These are phyloP conservation scores for Cupressus sempervirens DNA, from an alignment of 75 land plant genomes.

Conservation along the genomic window DNA sequence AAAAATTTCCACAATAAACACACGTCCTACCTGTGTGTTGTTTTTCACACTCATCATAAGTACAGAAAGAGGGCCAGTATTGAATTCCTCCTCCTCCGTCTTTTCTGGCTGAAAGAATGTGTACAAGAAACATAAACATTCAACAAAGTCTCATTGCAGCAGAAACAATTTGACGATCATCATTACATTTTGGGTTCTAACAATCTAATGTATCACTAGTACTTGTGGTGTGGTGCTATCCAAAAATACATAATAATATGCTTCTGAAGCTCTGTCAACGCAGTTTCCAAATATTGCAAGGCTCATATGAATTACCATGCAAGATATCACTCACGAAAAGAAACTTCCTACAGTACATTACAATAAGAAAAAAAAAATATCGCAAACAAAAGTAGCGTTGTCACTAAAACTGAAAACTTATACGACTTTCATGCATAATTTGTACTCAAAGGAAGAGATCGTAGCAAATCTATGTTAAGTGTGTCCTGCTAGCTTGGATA, in stretches of 20 bases:
- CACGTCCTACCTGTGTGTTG: slow-evolving; percentile 79
- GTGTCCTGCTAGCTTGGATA: background rate
- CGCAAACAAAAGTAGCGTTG: background rate
- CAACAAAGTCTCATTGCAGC: background rate
- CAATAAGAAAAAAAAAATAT: background rate
- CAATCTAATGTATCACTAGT: background rate
- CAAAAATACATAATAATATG: background rate
- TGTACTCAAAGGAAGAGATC: background rate
- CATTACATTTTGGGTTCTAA: background rate
- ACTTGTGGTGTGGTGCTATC: too few relatives aligned
- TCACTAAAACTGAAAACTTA: background rate
- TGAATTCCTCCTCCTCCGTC: slow-evolving; percentile 88
- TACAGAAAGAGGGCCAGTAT: slow-evolving; percentile 91
- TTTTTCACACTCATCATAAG: slow-evolving; percentile 93
- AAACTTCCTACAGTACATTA: background rate
- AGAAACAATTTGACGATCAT: background rate
- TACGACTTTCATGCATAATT: background rate
- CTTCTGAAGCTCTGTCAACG: background rate
- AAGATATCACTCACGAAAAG: background rate
- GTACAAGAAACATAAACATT: background rate
- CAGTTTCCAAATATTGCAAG: background rate
- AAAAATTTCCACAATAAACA: background rate
- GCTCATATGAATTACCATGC: background rate
- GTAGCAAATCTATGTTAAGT: background rate
- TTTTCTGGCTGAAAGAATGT: slow-evolving; percentile 20